Base-by-base conservation (phyloP, 164 flowering plant species). In the Kingdonia uniflora region DNA sequence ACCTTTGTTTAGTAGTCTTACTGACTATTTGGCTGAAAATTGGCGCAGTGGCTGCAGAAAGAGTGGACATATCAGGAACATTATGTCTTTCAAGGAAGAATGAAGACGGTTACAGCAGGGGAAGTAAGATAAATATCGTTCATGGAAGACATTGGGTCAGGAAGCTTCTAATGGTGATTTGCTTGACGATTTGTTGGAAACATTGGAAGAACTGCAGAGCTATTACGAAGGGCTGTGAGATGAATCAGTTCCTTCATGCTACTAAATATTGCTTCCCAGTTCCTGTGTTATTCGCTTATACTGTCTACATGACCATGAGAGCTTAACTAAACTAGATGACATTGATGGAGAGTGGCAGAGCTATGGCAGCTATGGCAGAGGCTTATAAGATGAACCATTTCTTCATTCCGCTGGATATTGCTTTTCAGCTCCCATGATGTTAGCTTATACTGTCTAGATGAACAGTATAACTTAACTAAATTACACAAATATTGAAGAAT, bases 211-310 rank as follows among this genome's bases (percentile, higher is more conserved):
- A 49, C 58, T 88, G 95, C 68, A 70, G 79, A 62, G 75, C 73
- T 67, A 68, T 86, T 21, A 55, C 66, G 52, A 80, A 73, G 68
- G 96, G 87, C 5, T 92, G 79, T 60, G 89, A 77, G 52, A 81
- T 84, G 90, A 92, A 84, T 59, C 89, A 94, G 11, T 26, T 84
- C 44, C 60, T 82, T 44, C 84, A 88, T 71, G 80, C 76, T 56
- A 84, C 94, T 1, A 71, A 53, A 14, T 92, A 80, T 63, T 52
- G 84, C 65, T 52, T 84, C 22, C 20, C 68, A 10, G 58, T 81
- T 56, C 97, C 96, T 22, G 19, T 84, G 11, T 58, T 92, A 67
- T 24, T 92, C 70, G 73, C 69, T 57, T 86, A 72, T 71, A 66
- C 82, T 24, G 41, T 74, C 57, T 79, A 69, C 78, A 70, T 56